A percentile compares a stretch with the other conserved stretches of the same genome.
Conservation (phyloP, 2,329 filamentous ascomycete genomes). For the Colletotrichum truncatum region DNA sequence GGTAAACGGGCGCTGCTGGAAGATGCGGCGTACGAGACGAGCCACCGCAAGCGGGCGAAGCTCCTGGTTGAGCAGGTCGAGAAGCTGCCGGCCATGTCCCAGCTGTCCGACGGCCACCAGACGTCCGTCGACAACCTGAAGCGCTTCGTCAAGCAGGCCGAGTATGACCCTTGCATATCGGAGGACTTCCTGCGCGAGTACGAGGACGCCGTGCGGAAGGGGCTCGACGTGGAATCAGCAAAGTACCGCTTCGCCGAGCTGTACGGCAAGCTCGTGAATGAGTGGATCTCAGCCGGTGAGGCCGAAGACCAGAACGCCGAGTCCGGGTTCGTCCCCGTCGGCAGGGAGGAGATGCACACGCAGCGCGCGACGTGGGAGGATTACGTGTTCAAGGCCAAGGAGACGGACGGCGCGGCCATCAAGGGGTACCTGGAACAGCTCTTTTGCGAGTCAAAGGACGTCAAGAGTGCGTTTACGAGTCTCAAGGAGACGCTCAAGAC, state of each 20-base stretch:
- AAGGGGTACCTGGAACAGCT: conserved; percentile 58
- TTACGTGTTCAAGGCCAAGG: conserved; percentile 59
- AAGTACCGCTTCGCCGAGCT: conserved; percentile 65
- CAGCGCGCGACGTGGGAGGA: conserved; percentile 64
- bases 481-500: conserved; percentile 48
- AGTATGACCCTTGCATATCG: conserved; percentile 62
- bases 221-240: conserved; percentile 58
- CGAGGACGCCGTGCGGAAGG: conserved; percentile 54
- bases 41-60: conserved; percentile 41
- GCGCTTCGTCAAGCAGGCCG: conserved; percentile 61
- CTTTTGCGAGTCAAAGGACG: conserved; percentile 51
- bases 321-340: conserved; percentile 54
- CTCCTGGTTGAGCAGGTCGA: conserved; percentile 45
- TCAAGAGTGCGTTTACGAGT: conserved; percentile 50
- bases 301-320: conserved; percentile 41
- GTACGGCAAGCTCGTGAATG: conserved; percentile 63
- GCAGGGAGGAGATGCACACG: conserved; percentile 61
- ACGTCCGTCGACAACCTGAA: conserved; percentile 52
- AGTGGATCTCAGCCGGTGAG: conserved; percentile 56
- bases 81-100: conserved; percentile 43
- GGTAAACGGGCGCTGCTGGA: conserved; percentile 52
- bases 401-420: conserved; percentile 56
- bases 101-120: conserved; percentile 38
- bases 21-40: conserved; percentile 35
- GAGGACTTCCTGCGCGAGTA: conserved; percentile 53